Percentiles rank a stretch among this genome's conserved stretches.
These are phyloP conservation scores for Arachis monticola DNA, from an alignment of 331 rosid species.

Conservation along the genomic window DNA sequence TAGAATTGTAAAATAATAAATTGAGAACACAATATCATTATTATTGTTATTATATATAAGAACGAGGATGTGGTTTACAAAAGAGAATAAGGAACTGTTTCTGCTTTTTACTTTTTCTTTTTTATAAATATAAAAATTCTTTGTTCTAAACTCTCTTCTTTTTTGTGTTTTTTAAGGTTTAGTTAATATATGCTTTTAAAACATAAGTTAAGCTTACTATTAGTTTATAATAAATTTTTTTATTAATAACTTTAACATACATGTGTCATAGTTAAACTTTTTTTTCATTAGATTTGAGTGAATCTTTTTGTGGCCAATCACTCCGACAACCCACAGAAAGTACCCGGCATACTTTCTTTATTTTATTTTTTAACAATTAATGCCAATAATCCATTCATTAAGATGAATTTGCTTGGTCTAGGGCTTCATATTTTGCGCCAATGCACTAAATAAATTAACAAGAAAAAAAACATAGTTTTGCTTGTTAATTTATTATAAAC, in stretches of 20 bases:
- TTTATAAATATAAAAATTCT: not conserved
- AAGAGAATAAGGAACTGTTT: slow-evolving; percentile 41
- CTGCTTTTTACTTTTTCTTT: slow-evolving; percentile 21
- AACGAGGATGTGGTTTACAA: slow-evolving; percentile 34
- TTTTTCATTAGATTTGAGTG: slow-evolving; percentile 22
- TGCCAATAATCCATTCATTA: too few species aligned
- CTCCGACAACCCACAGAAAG: slow-evolving; percentile 84
- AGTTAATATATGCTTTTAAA: too few species aligned
- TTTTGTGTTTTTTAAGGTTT: too few species aligned
- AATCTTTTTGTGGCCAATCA: slow-evolving; percentile 77
- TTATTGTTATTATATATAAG: not conserved
- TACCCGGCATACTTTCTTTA: slow-evolving; percentile 49
- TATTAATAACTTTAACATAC: too few species aligned
- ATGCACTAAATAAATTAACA: too few species aligned
- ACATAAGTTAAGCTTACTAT: too few species aligned
- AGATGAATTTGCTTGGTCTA: too few species aligned
- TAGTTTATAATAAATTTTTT: too few species aligned
- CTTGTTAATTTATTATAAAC: too few species aligned
- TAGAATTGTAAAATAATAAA: slow-evolving; percentile 13
- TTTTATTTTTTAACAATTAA: slow-evolving; percentile 11
- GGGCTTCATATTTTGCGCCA: too few species aligned
- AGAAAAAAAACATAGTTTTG: too few species aligned
- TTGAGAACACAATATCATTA: slow-evolving; percentile 29
- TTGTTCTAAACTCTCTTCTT: slow-evolving; percentile 19
- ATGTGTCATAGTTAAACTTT: not conserved